Evolutionary conservation across 2,329 filamentous ascomycete genomes (phyloP), one percentile per base, ranked within the genome.

Genomic region (Cytospora schulzeri): DNA sequence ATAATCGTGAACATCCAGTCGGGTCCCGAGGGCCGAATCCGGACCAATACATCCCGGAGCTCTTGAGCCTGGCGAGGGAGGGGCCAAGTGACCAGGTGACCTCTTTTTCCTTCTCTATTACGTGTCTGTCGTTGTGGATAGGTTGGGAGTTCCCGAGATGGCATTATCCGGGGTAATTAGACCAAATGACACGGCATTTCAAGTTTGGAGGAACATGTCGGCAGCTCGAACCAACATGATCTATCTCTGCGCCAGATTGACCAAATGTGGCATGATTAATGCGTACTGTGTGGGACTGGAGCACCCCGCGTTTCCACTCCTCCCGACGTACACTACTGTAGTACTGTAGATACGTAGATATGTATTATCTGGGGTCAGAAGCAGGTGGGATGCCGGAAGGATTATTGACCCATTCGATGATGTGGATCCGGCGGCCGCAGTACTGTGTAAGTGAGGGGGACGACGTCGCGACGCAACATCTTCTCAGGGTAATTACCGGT

Each of bases 221-320:
- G 24, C n/a, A 38, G 41, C 31, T 28, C 17, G 12, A 57, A 26
- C 45, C 38, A 48, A 12, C n/a, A 15, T 48, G 45, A 24, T 48
- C n/a, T 48, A 11, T 11, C n/a, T 24, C n/a, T 48, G 45, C 9
- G 14, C 29, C 19, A 41, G 11, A 31, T 26, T 45, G n/a, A 55
- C 19, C 17, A 12, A 50, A 41, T 14, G 52, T 45, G 55, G 35
- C 22, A 33, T 29, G 29, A 38, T 28, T 52, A 56, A 41, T 50
- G 60, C 55, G 48, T 31, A 62, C 60, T 62, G 60, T 62, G 53
- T 31, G 35, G 35, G 33, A 14, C 48, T 56, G 12, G 38, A 22
- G 15, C 60, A 62, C 60, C 60, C 60, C 60, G 52, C 60, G 52
- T 56, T 54, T 57, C 60, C 60, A 62, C 60, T 28, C 48, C 60